Conservation (phyloP, 1,284 basidiomycete species). For the Cerioporus squamosus region DNA sequence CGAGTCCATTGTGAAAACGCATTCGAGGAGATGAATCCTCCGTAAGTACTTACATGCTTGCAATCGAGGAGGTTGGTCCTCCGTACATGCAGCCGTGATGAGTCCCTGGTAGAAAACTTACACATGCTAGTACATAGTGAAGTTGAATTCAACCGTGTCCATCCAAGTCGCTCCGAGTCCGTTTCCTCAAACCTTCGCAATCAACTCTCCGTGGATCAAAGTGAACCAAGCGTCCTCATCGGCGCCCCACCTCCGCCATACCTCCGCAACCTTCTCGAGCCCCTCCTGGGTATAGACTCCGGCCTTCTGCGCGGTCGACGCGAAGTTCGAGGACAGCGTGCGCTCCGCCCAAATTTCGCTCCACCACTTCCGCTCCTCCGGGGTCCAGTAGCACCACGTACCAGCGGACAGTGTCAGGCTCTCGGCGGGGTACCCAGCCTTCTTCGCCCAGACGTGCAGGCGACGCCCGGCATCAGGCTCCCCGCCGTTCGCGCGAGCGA, state of each 20-base stretch:
- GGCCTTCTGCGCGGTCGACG: constrained; percentile 31
- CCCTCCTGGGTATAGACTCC: constrained; percentile 33
- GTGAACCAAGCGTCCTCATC: constrained; percentile 41
- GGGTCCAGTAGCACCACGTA: constrained; percentile 40
- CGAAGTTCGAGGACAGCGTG: constrained; percentile 35
- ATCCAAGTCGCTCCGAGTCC: too few relatives aligned
- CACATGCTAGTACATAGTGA: too few relatives aligned
- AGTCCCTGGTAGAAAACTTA: too few relatives aligned
- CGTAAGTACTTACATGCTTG: too few relatives aligned
- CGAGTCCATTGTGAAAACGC: too few relatives aligned
- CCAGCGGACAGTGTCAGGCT: constrained; percentile 33
- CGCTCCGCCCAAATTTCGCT: constrained; percentile 41
- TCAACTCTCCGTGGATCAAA: constrained; percentile 40
- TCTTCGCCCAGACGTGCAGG: constrained; percentile 34
- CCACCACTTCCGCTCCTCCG: constrained; percentile 41
- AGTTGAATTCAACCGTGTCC: too few relatives aligned
- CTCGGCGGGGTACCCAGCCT: constrained; percentile 34
- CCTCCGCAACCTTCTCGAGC: constrained; percentile 29
- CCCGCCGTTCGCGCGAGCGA: constrained; percentile 34
- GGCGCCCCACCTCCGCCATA: constrained; percentile 36
- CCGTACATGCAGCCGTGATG: too few relatives aligned
- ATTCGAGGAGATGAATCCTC: too few relatives aligned
- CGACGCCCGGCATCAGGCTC: constrained; percentile 36
- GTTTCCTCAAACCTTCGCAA: constrained; percentile 4
- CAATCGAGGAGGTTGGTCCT: too few relatives aligned